Percentiles rank a stretch among this genome's conserved stretches.
Conservation (phyloP, 495 filamentous ascomycete genomes). For the Aspergillus coremiiformis region DNA sequence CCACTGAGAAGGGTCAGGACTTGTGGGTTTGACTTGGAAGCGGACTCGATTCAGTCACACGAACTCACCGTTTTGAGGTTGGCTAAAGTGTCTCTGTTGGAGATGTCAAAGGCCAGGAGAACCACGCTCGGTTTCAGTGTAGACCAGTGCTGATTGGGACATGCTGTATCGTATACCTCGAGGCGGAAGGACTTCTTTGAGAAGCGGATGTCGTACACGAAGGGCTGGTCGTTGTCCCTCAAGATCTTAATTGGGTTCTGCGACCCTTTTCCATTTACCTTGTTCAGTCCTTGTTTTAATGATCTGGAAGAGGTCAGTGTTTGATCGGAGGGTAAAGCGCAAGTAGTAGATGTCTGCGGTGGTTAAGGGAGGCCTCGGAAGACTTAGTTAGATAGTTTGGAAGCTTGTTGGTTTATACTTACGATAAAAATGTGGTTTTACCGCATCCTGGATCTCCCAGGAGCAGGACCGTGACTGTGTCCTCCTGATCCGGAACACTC, state of each 20-base stretch:
- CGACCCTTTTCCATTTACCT: conserved; percentile 6
- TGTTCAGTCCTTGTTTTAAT: conserved; percentile 21
- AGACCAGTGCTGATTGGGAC: conserved; percentile 63
- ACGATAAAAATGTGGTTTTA: conserved; percentile 88
- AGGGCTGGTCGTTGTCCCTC: conserved; percentile 74
- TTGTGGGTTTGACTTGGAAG: not conserved
- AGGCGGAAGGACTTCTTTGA: conserved; percentile 62
- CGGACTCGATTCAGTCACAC: conserved; percentile 1
- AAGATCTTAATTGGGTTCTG: conserved; percentile 34
- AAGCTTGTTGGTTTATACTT: conserved; percentile 28
- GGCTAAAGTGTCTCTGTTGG: conserved; percentile 54
- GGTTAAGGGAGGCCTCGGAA: not conserved
- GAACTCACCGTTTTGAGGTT: conserved; percentile 53
- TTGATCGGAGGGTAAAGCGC: not conserved
- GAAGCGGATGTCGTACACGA: conserved; percentile 66
- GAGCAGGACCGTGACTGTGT: conserved; percentile 61
- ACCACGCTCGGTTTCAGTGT: conserved; percentile 65
- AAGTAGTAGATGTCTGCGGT: not conserved
- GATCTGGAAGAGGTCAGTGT: conserved; percentile 13
- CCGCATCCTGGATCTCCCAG: conserved; percentile 75
- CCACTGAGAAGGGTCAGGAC: conserved; percentile 46
- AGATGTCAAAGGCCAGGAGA: conserved; percentile 76
- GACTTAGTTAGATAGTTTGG: not conserved
- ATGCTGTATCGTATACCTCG: conserved; percentile 72
- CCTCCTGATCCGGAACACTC: conserved; percentile 11